Percentiles rank a stretch among this genome's conserved stretches.
These are phyloP conservation scores for Ceratocystis lukuohia DNA, from an alignment of 2,329 filamentous ascomycete genomes.

Conservation along the genomic window DNA sequence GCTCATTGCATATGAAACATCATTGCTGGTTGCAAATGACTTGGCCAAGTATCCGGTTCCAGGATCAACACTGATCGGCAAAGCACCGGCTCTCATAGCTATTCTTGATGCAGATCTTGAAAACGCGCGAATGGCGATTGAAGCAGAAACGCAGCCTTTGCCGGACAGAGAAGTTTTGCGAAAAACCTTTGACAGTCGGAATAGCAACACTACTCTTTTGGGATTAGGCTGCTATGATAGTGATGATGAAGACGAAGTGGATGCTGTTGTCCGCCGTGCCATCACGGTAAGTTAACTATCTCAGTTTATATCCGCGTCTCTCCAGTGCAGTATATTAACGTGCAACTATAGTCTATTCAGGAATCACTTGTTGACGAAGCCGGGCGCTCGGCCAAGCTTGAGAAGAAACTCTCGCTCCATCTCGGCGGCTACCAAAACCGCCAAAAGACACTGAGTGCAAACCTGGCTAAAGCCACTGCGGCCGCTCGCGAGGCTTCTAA, in stretches of 20 bases:
- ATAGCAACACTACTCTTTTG: constrained; percentile 49
- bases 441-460: constrained; percentile 63
- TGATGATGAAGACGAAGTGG: constrained; percentile 58
- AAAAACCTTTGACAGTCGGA: constrained; percentile 39
- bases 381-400: constrained; percentile 69
- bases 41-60: constrained; percentile 60
- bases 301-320: background rate
- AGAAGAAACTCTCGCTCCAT: constrained; percentile 82
- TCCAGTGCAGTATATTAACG: constrained; percentile 5
- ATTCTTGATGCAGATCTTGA: constrained; percentile 61
- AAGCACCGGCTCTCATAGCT: constrained; percentile 43
- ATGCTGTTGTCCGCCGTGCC: constrained; percentile 49
- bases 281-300: constrained; percentile 50
- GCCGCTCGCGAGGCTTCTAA: constrained; percentile 60
- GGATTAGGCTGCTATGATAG: constrained; percentile 70
- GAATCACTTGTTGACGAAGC: constrained; percentile 60
- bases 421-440: constrained; percentile 85
- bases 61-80: constrained; percentile 50
- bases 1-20: constrained; percentile 63
- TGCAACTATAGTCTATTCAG: constrained; percentile 46
- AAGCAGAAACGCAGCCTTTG: constrained; percentile 49
- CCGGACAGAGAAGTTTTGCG: constrained; percentile 40
- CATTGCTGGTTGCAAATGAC: constrained; percentile 69
- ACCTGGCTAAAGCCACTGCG: constrained; percentile 61
- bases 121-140: constrained; percentile 62